Base-by-base conservation (phyloP, 352 stramenopile species). In the Phytophthora tubulina region DNA sequence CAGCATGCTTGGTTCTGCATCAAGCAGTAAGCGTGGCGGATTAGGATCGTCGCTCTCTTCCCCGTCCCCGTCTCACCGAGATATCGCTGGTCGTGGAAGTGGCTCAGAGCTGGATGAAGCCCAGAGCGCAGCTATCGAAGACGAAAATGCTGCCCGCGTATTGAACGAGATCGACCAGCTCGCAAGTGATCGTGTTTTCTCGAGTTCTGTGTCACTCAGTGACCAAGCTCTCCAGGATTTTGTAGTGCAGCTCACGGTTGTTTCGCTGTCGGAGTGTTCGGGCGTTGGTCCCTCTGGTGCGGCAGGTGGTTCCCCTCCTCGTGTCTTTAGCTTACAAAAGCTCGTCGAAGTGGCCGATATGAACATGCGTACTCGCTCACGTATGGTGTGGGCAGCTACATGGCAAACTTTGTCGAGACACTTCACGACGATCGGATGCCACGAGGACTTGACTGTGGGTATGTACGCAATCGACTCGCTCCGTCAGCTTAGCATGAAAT, bases 391-490 rank as follows among this genome's bases (percentile, higher is more conserved):
- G 98, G 91, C 96, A n/a, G 92, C 98, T 60, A 98, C 99, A 39
- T 99, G 98, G 98, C 86, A 91, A 48, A 92, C 97, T 17, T 91
- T 99, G 45, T 97, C 95, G 3, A 80, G 93, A n/a, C 98, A 99
- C 72, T 99, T 99, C 78, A 97, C 97, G 5, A 95, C 93, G 42
- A 98, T 99, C 35, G 98, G 97, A 14, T 99, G 96, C 59, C 90
- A 99, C 68, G 88, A 98, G 46, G 99, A 99, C 70, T 82, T 97
- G 42, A 96, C 96, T 54, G 92, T 99, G 27, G 98, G 97, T 49
- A 99, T 99, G 89, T 99, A 99, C 73, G 97, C 98, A 2, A 99
- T 99, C 51, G 98, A 99, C 80, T 98, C 97, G 21, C 84, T 99
- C 21, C 97, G 98, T 41, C 98, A 99, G 82, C 85, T 99, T n/a